Conservation (phyloP, 176 grass and related monocot species). For the Triticum monococcum region DNA sequence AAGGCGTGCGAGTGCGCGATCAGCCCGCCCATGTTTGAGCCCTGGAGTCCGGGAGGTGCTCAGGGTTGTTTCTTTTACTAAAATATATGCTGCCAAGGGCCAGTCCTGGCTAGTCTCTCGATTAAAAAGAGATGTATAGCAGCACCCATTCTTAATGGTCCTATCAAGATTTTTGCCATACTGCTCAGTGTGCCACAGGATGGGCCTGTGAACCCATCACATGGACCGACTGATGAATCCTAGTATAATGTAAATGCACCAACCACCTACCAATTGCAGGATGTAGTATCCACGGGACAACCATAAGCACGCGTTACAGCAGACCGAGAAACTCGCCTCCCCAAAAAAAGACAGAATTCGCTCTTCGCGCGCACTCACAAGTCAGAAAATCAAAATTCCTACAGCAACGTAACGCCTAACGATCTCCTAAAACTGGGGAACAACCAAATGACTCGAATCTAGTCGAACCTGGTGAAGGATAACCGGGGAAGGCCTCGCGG, state of each 20-base stretch:
- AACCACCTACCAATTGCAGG: neutral
- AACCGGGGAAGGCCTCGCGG: conserved; percentile 61
- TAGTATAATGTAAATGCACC: neutral
- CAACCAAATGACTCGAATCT: conserved; percentile 30
- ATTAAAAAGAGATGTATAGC: no score
- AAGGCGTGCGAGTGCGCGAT: neutral
- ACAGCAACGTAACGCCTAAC: neutral
- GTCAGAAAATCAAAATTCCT: neutral
- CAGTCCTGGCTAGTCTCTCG: neutral
- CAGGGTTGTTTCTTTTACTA: neutral
- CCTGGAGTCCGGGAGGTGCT: neutral
- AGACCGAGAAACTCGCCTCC: neutral
- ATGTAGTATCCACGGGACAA: neutral
- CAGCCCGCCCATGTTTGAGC: neutral
- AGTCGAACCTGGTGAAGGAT: conserved; percentile 80
- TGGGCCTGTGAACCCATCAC: neutral
- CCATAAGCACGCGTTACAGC: neutral
- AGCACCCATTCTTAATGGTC: neutral
- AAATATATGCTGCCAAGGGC: neutral
- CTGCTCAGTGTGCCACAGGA: neutral
- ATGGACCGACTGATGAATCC: no score
- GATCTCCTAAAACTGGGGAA: neutral
- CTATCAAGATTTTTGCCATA: neutral
- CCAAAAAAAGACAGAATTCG: neutral
- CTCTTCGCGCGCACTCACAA: neutral